A percentile compares a stretch with the other conserved stretches of the same genome.
Evolutionary conservation across 352 stramenopile species (phyloP).

Genomic region (Globisporangium paddicum): DNA sequence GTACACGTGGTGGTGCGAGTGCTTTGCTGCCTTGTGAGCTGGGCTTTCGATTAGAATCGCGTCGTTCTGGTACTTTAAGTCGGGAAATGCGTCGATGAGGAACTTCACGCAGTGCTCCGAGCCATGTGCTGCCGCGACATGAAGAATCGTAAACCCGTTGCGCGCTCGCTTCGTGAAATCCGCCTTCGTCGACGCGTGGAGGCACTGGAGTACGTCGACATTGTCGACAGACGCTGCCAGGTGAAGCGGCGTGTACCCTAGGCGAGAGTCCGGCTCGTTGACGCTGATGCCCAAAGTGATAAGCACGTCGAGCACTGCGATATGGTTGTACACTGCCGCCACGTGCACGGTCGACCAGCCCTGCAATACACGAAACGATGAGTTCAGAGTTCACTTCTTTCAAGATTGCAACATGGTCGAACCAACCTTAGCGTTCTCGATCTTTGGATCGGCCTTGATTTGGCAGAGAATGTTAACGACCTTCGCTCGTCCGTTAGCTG

Average conservation of each 20-base stretch:
- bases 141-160: conserved; percentile 54
- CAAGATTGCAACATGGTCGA: too few relatives aligned
- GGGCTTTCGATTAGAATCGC: conserved; percentile 44
- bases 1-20: conserved; percentile 41
- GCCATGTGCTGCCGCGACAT: conserved; percentile 44
- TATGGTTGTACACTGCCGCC: conserved; percentile 50
- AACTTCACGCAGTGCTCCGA: conserved; percentile 48
- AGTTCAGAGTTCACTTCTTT: too few relatives aligned
- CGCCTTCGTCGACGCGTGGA: conserved; percentile 32
- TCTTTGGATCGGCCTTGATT: conserved; percentile 48
- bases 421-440: conserved; percentile 58
- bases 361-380: conserved; percentile 8
- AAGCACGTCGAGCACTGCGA: conserved; percentile 39
- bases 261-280: conserved; percentile 30
- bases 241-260: conserved; percentile 62
- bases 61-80: conserved; percentile 33
- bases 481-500: conserved; percentile 35
- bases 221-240: conserved; percentile 53
- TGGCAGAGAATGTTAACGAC: conserved; percentile 62
- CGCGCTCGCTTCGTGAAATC: conserved; percentile 42
- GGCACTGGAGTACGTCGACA: conserved; percentile 36
- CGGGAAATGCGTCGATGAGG: conserved; percentile 28
- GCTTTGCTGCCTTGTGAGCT: conserved; percentile 54
- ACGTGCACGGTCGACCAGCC: conserved; percentile 60
- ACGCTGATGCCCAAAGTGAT: conserved; percentile 38